These are phyloP conservation scores for Myriosclerotinia duriaeana DNA, from an alignment of 2,329 filamentous ascomycete species.

Conservation along the genomic window DNA sequence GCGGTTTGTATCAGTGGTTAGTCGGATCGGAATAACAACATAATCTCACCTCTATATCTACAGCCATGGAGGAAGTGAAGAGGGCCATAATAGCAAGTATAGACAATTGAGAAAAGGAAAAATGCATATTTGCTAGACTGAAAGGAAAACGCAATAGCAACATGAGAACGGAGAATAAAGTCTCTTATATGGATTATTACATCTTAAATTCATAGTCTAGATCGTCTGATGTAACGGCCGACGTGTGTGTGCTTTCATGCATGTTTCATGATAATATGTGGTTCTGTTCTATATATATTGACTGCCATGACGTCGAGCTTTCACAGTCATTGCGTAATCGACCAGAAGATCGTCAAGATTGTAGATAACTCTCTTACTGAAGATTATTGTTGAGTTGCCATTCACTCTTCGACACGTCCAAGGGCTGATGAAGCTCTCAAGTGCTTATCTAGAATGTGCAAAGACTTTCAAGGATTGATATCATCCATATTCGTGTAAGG, in stretches of 20 bases:
- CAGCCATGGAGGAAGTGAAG: not conserved
- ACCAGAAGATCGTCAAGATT: not conserved
- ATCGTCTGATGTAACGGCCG: not conserved
- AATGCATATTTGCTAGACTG: not conserved
- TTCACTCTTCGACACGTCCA: not conserved
- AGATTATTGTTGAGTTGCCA: too few relatives aligned
- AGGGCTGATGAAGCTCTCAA: not conserved
- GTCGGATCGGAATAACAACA: not conserved
- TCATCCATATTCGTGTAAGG: not conserved
- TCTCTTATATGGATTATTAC: conserved; percentile 4
- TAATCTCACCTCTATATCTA: not conserved
- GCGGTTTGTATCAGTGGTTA: not conserved
- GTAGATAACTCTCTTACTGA: not conserved
- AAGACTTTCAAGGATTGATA: not conserved
- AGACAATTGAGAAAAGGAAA: not conserved
- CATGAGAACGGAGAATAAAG: not conserved
- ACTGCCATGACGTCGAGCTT: conserved; percentile 1
- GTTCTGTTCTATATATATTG: conserved; percentile 2
- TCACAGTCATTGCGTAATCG: not conserved
- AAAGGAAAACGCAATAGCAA: not conserved
- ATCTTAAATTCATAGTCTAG: not conserved
- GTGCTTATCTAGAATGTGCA: not conserved
- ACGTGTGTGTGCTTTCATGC: conserved; percentile 3
- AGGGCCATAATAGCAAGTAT: not conserved
- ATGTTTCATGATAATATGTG: conserved; percentile 14